Evolutionary conservation across 805 yeast genomes (phyloP), one percentile per base, ranked within the genome.

Genomic region (Monosporozyma servazzii): DNA sequence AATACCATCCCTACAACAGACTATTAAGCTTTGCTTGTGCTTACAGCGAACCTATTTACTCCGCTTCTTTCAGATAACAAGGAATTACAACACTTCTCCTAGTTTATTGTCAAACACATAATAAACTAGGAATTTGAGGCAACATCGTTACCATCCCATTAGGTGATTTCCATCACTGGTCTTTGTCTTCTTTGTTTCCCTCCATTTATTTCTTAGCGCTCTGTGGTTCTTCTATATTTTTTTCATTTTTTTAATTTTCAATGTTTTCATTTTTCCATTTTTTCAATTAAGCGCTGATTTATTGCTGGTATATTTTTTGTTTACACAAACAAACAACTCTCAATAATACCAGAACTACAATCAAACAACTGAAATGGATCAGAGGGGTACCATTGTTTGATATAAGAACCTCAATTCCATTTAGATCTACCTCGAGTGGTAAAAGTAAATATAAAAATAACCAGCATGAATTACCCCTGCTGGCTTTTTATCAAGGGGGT

Each of bases 241-340:
- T 37, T n/a, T n/a, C n/a, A n/a, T n/a, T n/a, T 8, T 37, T 18
- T 18, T 6, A 8, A 29, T 27, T 27, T 45, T 4, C 18, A 18
- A 18, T 18, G 27, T 45, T 45, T 27, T 17, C 10, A 6, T 18
- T 23, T 44, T 44, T 44, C 3, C 9, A n/a, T 15, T 36, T 36
- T 37, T 37, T 37, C 18, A 37, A 17, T 9, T 37, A 37, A 37
- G 41, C 41, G 41, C 39, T 31, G 47, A 25, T 30, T 45, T 27
- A 29, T 31, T 31, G 47, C 47, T 45, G 47, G 47, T 30, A 18
- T 10, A 17, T 45, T 45, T n/a, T 29, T 45, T 45, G 47, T 45
- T 29, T 45, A 45, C 36, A 45, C 47, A 5, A 45, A 45, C 44
- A 45, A 30, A 37, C 41, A 9, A 13, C 13, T 15, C 15, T 33